Base-by-base conservation (phyloP, 768 basidiomycete genomes). In the Phallus indusiatus region DNA sequence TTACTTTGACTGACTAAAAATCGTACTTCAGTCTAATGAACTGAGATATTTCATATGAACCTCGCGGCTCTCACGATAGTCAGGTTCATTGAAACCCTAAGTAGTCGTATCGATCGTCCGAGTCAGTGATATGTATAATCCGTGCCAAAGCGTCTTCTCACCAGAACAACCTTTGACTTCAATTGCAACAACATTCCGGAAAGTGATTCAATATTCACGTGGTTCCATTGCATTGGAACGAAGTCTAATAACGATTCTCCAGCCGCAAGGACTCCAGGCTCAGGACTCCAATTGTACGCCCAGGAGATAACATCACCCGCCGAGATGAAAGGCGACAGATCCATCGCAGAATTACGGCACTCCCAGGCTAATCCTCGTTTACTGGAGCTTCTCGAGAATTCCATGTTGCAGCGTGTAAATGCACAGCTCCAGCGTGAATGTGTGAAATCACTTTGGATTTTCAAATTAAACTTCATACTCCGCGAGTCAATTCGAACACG, bases 1-100 rank as follows among this genome's bases (percentile, higher is more conserved):
- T 71, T 71, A 12, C 67, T 60, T 65, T 71, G 70, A 42, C 66
- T 50, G 54, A 57, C 42, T 42, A n/a, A 42, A 42, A 42, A 28
- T 28, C n/a, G 9, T 14, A 14, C 14, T 42, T 42, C n/a, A 42
- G 42, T 16, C 36, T 37, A 42, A 42, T 28, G 28, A 28, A 7
- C 28, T 28, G 28, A n/a, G n/a, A 28, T 28, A 28, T 28, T 28
- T 28, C 28, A 28, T n/a, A 42, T 42, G 42, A 10, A 42, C 28
- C 28, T 7, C 28, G n/a, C 14, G 42, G 12, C 42, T n/a, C 42
- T 42, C 42, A 42, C 42, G 12, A 42, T 42, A 10, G n/a, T 42
- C 42, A 14, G 42, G 42, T 42, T 42, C 42, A 42, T 42, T 42
- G n/a, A 42, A 42, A 42, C 42, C 42, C 42, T 42, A 42, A n/a